Evolutionary conservation across 306 rosid species (phyloP).

Genomic region (Quercus alba): DNA sequence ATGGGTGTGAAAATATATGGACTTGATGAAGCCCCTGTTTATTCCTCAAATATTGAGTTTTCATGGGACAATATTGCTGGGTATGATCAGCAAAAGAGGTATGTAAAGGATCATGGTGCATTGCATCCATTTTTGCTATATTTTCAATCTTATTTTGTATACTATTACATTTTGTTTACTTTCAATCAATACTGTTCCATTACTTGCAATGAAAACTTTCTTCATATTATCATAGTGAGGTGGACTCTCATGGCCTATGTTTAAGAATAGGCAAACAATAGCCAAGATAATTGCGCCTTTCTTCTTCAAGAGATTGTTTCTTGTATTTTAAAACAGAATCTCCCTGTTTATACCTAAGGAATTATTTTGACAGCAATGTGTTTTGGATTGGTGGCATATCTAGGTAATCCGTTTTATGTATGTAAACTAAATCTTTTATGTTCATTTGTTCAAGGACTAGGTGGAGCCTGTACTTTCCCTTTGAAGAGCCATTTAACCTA

Average conservation of each 20-base stretch:
- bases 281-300: background rate
- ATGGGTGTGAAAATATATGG: conserved; percentile 87
- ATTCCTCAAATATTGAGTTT: conserved; percentile 42
- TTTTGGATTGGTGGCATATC: background rate
- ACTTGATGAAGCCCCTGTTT: conserved; percentile 40
- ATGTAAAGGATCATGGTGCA: conserved; percentile 15
- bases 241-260: background rate
- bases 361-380: conserved; percentile 4
- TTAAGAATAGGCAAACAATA: background rate
- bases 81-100: conserved; percentile 84
- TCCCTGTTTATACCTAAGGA: background rate
- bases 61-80: conserved; percentile 94
- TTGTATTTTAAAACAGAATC: background rate
- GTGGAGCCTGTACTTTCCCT: background rate
- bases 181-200: background rate
- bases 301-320: background rate
- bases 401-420: background rate
- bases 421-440: background rate
- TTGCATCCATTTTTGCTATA: background rate
- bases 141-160: background rate
- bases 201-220: conserved; percentile 4
- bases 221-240: background rate
- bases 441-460: background rate
- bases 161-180: background rate
- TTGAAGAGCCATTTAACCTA: conserved; percentile 4